Conservation (phyloP, 371 early-diverging fungal genomes). For the Circinella umbellata region DNA sequence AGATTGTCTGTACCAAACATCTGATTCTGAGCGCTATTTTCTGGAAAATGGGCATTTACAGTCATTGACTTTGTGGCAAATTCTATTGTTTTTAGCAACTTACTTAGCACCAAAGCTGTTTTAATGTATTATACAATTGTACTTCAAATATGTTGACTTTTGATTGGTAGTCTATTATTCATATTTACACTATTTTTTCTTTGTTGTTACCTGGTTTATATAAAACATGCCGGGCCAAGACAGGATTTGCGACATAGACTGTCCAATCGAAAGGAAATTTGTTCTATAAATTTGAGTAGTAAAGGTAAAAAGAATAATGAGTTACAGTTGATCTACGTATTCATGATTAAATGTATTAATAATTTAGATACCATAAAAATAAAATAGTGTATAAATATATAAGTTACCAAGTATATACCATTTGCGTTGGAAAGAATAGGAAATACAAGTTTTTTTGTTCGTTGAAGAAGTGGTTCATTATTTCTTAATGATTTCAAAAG, state of each 20-base stretch:
- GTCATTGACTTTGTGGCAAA: background rate
- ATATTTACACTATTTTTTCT: too few species aligned
- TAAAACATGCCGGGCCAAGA: slow-evolving; percentile 25
- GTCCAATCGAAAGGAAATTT: slow-evolving; percentile 36
- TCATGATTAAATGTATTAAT: too few species aligned
- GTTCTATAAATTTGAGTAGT: slow-evolving; percentile 11
- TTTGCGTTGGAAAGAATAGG: slow-evolving; percentile 12
- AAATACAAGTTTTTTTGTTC: slow-evolving; percentile 12
- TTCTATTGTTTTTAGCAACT: background rate
- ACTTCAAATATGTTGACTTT: too few species aligned
- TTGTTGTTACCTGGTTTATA: slow-evolving; percentile 34
- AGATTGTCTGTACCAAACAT: slow-evolving; percentile 38
- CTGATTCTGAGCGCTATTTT: slow-evolving; percentile 12
- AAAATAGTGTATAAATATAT: background rate
- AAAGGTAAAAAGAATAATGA: too few species aligned
- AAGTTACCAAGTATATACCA: slow-evolving; percentile 17
- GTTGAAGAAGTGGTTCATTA: slow-evolving; percentile 2
- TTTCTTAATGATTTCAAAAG: background rate
- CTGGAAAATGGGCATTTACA: slow-evolving; percentile 8
- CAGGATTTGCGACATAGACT: slow-evolving; percentile 34
- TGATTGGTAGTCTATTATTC: too few species aligned
- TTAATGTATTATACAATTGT: too few species aligned
- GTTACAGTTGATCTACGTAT: too few species aligned
- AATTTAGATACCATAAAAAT: too few species aligned
- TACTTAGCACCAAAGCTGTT: too few species aligned